Conservation (phyloP, 75 land plant genomes). For the Picea glauca region DNA sequence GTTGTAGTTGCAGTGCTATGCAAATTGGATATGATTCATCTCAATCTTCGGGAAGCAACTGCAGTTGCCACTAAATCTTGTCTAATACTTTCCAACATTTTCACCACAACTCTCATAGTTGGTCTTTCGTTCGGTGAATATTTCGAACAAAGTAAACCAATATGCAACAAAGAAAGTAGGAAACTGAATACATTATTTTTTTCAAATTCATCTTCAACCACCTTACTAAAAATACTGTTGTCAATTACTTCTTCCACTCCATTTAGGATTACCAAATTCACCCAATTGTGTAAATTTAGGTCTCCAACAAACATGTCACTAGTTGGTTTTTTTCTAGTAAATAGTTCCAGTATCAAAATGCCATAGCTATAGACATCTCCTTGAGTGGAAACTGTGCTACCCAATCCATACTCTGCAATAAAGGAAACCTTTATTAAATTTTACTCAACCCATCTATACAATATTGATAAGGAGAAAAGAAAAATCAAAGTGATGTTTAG, state of each 20-base stretch:
- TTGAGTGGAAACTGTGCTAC: conserved; percentile 13
- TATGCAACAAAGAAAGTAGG: not conserved
- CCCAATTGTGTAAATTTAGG: not conserved
- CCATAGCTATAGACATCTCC: conserved; percentile 36
- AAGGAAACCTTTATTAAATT: not conserved
- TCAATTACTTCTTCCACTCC: not conserved
- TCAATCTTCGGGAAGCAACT: not conserved
- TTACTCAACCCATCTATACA: not conserved
- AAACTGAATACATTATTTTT: not conserved
- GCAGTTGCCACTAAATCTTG: not conserved
- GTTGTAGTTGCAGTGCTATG: not conserved
- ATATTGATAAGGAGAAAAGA: not conserved
- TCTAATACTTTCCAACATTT: not conserved
- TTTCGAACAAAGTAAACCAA: conserved; percentile 26
- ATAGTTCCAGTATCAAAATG: conserved; percentile 25
- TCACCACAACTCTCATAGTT: conserved; percentile 30
- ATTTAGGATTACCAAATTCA: not conserved
- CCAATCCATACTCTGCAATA: conserved; percentile 21
- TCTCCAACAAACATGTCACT: not conserved
- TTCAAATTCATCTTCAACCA: not conserved
- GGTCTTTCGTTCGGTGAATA: conserved; percentile 24
- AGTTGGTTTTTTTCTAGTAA: conserved; percentile 13
- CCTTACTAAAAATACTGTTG: not conserved
- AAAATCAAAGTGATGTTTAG: not conserved
- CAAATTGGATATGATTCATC: not conserved